These are phyloP conservation scores for barrel medic (Medicago truncatula) DNA, from an alignment of 306 rosid genomes.

Conservation along the genomic window DNA sequence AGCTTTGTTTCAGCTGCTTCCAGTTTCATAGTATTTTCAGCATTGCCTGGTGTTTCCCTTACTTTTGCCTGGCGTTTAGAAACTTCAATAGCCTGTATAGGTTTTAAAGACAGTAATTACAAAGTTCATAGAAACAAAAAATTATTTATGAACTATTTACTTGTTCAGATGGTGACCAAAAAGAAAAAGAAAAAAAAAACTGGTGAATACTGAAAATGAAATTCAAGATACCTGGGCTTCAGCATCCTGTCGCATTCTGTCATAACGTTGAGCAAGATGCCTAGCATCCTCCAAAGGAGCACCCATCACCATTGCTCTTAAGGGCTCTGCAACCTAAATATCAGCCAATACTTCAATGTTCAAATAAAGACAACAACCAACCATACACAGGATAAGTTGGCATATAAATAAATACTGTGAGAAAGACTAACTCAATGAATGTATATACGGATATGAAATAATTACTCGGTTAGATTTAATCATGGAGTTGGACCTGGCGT, in stretches of 20 bases:
- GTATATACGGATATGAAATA: not conserved
- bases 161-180: slow-evolving; percentile 1
- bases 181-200: not conserved
- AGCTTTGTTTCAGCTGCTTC: slow-evolving; percentile 88
- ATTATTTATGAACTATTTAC: slow-evolving; percentile 27
- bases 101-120: slow-evolving; percentile 62
- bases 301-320: slow-evolving; percentile 94
- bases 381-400: slow-evolving; percentile 22
- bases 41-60: slow-evolving; percentile 83
- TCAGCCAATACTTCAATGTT: slow-evolving; percentile 38
- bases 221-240: slow-evolving; percentile 80
- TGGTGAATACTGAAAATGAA: slow-evolving; percentile 3
- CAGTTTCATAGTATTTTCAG: slow-evolving; percentile 75
- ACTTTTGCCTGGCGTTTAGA: slow-evolving; percentile 84
- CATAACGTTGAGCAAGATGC: slow-evolving; percentile 95
- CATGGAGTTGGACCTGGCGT: slow-evolving; percentile 7
- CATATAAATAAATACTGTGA: slow-evolving; percentile 8
- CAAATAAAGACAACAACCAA: slow-evolving; percentile 31
- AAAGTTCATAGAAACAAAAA: slow-evolving; percentile 32
- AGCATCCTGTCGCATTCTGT: slow-evolving; percentile 93
- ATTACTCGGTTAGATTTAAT: slow-evolving; percentile 5
- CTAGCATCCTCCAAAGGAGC: slow-evolving; percentile 96
- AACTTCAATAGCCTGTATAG: slow-evolving; percentile 97
- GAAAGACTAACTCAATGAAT: slow-evolving; percentile 23
- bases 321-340: slow-evolving; percentile 88